Evolutionary conservation across 768 basidiomycete species (phyloP).

Genomic region (Kwoniella bestiolae): DNA sequence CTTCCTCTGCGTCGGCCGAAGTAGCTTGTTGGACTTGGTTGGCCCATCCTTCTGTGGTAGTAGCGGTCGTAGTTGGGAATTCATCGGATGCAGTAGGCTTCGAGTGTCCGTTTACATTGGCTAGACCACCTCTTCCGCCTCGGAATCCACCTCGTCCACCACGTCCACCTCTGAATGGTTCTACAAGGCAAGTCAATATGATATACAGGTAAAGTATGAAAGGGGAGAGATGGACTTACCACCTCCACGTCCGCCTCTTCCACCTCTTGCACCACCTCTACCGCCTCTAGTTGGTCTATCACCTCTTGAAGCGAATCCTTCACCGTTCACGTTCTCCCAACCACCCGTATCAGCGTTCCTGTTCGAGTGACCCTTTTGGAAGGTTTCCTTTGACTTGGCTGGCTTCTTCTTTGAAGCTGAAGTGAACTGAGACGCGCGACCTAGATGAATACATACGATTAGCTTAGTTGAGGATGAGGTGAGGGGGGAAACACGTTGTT

Average conservation of each 20-base stretch:
- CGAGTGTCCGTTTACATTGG: constrained; percentile 33
- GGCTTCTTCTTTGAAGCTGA: constrained; percentile 53
- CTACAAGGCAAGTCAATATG: constrained; percentile 11
- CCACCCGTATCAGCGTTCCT: constrained; percentile 51
- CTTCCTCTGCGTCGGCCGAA: constrained; percentile 31
- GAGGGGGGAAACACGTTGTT: not conserved
- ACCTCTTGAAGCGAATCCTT: constrained; percentile 53
- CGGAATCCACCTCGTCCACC: constrained; percentile 55
- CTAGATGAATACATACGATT: constrained; percentile 25
- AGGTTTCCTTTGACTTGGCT: constrained; percentile 39
- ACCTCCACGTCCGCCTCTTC: constrained; percentile 57
- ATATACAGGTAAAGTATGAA: not conserved
- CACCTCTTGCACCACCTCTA: constrained; percentile 54
- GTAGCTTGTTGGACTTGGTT: constrained; percentile 45
- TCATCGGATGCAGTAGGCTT: constrained; percentile 15
- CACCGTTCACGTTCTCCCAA: constrained; percentile 45
- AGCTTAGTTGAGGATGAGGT: no score
- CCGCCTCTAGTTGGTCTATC: constrained; percentile 51
- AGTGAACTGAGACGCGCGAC: constrained; percentile 58
- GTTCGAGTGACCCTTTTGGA: constrained; percentile 44
- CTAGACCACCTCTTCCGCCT: constrained; percentile 55
- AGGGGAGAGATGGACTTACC: not conserved
- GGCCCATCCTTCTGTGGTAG: constrained; percentile 51
- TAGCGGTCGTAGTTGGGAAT: constrained; percentile 48
- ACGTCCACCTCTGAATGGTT: constrained; percentile 48